A percentile compares a stretch with the other conserved stretches of the same genome.
These are phyloP conservation scores for Thielaviopsis musarum DNA, from an alignment of 2,329 filamentous ascomycete species.

Conservation along the genomic window DNA sequence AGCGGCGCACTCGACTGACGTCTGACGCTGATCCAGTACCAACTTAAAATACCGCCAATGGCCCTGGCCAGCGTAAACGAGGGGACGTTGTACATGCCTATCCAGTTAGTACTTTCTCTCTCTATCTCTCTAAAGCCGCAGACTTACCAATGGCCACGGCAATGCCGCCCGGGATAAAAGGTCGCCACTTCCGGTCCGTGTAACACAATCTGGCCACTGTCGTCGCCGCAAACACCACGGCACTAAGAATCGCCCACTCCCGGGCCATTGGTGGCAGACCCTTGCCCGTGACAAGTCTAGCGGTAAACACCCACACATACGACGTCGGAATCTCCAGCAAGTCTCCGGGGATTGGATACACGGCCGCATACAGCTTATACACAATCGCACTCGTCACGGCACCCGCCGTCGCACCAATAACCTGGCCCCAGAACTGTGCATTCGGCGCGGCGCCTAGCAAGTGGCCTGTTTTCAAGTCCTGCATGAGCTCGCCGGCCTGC, in stretches of 20 bases:
- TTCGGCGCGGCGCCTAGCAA: slow-evolving; percentile 80
- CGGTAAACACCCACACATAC: slow-evolving; percentile 96
- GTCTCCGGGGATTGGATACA: slow-evolving; percentile 76
- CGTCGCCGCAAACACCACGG: slow-evolving; percentile 50
- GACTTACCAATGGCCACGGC: slow-evolving; percentile 71
- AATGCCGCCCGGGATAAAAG: slow-evolving; percentile 77
- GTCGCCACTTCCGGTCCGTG: slow-evolving; percentile 45
- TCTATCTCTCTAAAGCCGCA: neutral
- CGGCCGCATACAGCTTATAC: slow-evolving; percentile 72
- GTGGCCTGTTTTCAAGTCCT: slow-evolving; percentile 93
- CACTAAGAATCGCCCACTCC: slow-evolving; percentile 64
- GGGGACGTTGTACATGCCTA: slow-evolving; percentile 93
- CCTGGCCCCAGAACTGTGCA: slow-evolving; percentile 91
- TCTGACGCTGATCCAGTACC: slow-evolving; percentile 53
- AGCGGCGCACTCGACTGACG: slow-evolving; percentile 51
- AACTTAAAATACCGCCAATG: slow-evolving; percentile 56
- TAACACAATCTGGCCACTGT: slow-evolving; percentile 53
- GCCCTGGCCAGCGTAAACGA: slow-evolving; percentile 86
- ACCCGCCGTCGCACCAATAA: slow-evolving; percentile 75
- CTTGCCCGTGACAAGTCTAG: slow-evolving; percentile 76
- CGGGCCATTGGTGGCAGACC: slow-evolving; percentile 72
- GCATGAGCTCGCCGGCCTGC: slow-evolving; percentile 91
- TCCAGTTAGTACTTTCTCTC: slow-evolving; percentile 1
- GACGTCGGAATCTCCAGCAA: slow-evolving; percentile 88
- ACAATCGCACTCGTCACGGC: slow-evolving; percentile 74